Conservation (phyloP, 1,284 basidiomycete genomes). For the Laetiporus sulphureus region DNA sequence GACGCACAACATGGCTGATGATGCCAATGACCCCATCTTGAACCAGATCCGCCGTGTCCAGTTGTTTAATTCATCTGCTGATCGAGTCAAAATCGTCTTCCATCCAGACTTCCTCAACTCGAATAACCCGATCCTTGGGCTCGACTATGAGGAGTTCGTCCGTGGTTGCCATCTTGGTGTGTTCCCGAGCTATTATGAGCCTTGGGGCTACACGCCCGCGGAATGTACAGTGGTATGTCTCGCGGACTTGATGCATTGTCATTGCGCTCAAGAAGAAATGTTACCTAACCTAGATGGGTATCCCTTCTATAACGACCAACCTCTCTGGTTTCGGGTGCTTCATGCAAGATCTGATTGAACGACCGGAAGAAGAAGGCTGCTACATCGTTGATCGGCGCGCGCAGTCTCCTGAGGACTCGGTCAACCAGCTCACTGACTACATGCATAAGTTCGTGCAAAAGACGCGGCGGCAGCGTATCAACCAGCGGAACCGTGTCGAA, state of each 20-base stretch:
- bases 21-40: slow-evolving; percentile 86
- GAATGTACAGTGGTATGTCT: slow-evolving; percentile 74
- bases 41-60: slow-evolving; percentile 93
- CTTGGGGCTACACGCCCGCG: slow-evolving; percentile 87
- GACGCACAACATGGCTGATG: slow-evolving; percentile 98
- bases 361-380: slow-evolving; percentile 80
- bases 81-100: slow-evolving; percentile 96
- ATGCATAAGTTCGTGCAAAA: slow-evolving; percentile 83
- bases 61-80: slow-evolving; percentile 79
- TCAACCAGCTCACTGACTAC: slow-evolving; percentile 67
- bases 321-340: slow-evolving; percentile 97
- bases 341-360: slow-evolving; percentile 98
- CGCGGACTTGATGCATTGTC: neutral
- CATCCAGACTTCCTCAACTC: slow-evolving; percentile 98
- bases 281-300: slow-evolving; percentile 93
- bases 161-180: slow-evolving; percentile 96
- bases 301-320: slow-evolving; percentile 96
- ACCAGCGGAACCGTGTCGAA: slow-evolving; percentile 97
- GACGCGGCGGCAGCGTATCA: slow-evolving; percentile 94
- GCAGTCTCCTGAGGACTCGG: slow-evolving; percentile 89
- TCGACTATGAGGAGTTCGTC: slow-evolving; percentile 99
- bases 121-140: slow-evolving; percentile 93
- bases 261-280: no score
- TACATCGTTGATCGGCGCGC: slow-evolving; percentile 94
- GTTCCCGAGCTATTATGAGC: slow-evolving; percentile 95